Base-by-base conservation (phyloP, 805 yeast genomes). In the Lipomyces chichibuensis region DNA sequence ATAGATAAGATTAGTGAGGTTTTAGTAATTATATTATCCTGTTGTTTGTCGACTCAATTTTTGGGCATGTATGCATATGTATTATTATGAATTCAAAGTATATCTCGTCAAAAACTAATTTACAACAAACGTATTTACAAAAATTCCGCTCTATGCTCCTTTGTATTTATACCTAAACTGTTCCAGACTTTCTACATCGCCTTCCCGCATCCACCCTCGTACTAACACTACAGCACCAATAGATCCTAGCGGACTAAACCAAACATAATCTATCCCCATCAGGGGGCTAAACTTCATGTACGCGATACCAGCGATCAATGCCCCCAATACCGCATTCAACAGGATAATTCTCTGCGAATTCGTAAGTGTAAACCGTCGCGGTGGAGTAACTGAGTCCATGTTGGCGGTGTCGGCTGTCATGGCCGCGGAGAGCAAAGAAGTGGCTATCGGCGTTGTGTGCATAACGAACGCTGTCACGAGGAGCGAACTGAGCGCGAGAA, bases 181-280 rank as follows among this genome's bases (percentile, higher is more conserved):
- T 62, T 69, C 70, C 25, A 69, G 57, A 23, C 63, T 59, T 14
- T 43, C 67, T 11, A 63, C 67, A 52, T 69, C 71, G 27, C 68
- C 67, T 53, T 69, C 71, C n/a, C 49, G 56, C 71, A 69, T 69
- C 70, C 71, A 69, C 14, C 63, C 59, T 5, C 70, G 61, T 20
- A 62, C 66, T 7, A 64, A 54, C 29, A 63, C 17, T 20, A 66
- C 64, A 1, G 65, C 59, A 17, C 37, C 49, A 13, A 65, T 25
- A 2, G 60, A 25, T 1, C 63, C 65, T 13, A 69, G 58, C 32
- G 71, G 71, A 37, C 64, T 46, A 27, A 63, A 60, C 71, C 71
- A 69, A 17, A 67, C 39, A 37, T 69, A 69, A 29, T 69, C 71
- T 3, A 67, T 46, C 13, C 71, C 70, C 37, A 64, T 51, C 46